Conservation (phyloP, 768 basidiomycete species). For the Trametes punicea region DNA sequence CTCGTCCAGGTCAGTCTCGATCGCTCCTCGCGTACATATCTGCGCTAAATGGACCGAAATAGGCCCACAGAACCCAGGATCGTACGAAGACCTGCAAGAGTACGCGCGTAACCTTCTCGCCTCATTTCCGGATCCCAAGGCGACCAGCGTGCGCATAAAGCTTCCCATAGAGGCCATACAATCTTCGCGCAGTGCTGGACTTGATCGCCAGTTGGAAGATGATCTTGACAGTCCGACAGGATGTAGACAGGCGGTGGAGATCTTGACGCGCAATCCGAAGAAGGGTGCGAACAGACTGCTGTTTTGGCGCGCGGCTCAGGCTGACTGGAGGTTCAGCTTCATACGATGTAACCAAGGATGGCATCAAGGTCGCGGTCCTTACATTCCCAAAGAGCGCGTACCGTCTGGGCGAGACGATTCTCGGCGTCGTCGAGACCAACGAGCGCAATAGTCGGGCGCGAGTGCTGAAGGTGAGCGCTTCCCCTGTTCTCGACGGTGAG, state of each 20-base stretch:
- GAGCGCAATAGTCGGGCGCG: conserved; percentile 59
- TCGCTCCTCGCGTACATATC: not conserved
- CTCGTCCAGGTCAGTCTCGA: conserved; percentile 8
- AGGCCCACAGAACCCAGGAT: conserved; percentile 21
- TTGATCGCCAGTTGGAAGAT: conserved; percentile 31
- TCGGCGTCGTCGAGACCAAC: conserved; percentile 88
- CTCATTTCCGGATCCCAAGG: conserved; percentile 35
- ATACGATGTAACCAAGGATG: conserved; percentile 94
- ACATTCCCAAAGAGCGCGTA: conserved; percentile 92
- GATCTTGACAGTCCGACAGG: conserved; percentile 43
- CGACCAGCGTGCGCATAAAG: conserved; percentile 18
- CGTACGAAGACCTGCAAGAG: conserved; percentile 45
- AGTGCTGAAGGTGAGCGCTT: conserved; percentile 71
- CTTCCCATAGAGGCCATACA: conserved; percentile 19
- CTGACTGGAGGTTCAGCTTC: conserved; percentile 52
- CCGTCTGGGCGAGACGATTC: conserved; percentile 87
- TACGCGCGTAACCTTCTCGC: conserved; percentile 53
- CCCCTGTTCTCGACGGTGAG: not conserved
- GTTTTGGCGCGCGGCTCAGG: not conserved
- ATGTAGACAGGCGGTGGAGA: conserved; percentile 86
- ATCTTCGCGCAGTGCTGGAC: conserved; percentile 22
- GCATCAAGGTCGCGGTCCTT: conserved; percentile 81
- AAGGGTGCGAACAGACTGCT: conserved; percentile 55
- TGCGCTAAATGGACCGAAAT: not conserved
- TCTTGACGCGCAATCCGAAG: conserved; percentile 83